phyloP scores from a whole-genome alignment of 345 rosid genomes.

The Excoecaria cochinchinensis region DNA sequence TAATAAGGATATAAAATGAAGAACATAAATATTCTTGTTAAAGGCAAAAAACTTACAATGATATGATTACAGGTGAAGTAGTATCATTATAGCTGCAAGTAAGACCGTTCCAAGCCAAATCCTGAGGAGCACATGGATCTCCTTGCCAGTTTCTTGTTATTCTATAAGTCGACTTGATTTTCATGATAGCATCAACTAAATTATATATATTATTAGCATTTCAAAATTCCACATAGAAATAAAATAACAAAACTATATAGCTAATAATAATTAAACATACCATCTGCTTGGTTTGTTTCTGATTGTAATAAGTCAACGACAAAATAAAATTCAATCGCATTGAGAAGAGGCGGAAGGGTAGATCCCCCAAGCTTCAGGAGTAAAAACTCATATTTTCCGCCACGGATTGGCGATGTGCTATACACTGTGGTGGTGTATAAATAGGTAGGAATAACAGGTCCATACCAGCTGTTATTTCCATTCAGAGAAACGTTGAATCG shows the following conservation, averaged over 20 bases:
- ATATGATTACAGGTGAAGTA: conserved; percentile 23
- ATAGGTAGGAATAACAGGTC: conserved; percentile 28
- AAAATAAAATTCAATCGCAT: conserved; percentile 1
- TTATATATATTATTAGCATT: background rate
- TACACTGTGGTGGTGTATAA: conserved; percentile 24
- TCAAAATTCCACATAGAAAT: background rate
- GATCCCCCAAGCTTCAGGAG: conserved; percentile 21
- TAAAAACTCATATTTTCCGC: background rate
- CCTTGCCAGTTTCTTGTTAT: conserved; percentile 41
- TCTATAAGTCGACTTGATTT: conserved; percentile 27
- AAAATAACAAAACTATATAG: too few species aligned
- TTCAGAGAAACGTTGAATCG: conserved; percentile 30
- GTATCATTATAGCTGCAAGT: conserved; percentile 19
- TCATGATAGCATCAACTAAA: conserved; percentile 30
- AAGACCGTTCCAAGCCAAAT: conserved; percentile 32
- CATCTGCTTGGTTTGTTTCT: conserved; percentile 34
- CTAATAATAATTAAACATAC: conserved; percentile 20
- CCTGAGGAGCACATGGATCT: conserved; percentile 42
- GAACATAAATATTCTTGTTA: background rate
- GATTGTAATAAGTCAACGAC: conserved; percentile 21
- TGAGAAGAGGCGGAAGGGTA: conserved; percentile 17
- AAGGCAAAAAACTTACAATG: conserved; percentile 27
- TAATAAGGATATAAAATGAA: background rate
- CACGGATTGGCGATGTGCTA: background rate
- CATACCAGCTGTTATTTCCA: conserved; percentile 10